A percentile compares a stretch with the other conserved stretches of the same genome.
Evolutionary conservation across 805 yeast species (phyloP).

Genomic region (Candida hispaniensis): DNA sequence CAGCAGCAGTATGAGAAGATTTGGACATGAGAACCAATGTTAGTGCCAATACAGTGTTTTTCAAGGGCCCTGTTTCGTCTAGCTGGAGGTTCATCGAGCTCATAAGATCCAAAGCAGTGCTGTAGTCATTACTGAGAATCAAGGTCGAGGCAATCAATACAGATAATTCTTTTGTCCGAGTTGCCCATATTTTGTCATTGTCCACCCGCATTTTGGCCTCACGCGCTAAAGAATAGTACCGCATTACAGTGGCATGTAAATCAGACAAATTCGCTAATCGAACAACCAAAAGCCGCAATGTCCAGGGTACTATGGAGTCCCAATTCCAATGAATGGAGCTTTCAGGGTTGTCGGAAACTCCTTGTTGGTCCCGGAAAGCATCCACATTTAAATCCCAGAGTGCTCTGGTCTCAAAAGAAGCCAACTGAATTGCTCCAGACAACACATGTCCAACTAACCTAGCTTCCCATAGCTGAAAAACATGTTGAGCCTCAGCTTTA

Average conservation of each 20-base stretch:
- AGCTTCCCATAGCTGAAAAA: constrained; percentile 26
- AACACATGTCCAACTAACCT: constrained; percentile 25
- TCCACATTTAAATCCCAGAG: constrained; percentile 25
- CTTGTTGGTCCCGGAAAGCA: constrained; percentile 18
- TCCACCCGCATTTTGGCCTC: constrained; percentile 27
- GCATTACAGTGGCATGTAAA: constrained; percentile 27
- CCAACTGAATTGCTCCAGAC: constrained; percentile 25
- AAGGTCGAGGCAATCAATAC: too few species aligned
- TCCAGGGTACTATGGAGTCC: constrained; percentile 26
- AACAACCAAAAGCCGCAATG: constrained; percentile 26
- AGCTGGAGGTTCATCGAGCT: too few species aligned
- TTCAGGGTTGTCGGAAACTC: constrained; percentile 1
- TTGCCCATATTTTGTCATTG: constrained; percentile 18
- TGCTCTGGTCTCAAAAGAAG: constrained; percentile 26
- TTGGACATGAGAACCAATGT: too few species aligned
- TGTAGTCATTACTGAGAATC: too few species aligned
- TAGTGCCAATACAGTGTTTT: too few species aligned
- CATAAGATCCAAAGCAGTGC: too few species aligned
- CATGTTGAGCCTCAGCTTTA: constrained; percentile 15
- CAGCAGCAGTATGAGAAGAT: too few species aligned
- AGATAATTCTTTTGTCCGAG: too few species aligned
- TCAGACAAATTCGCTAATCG: constrained; percentile 29
- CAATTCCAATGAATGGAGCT: constrained; percentile 14
- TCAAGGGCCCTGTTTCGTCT: too few species aligned
- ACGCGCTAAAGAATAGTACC: constrained; percentile 28